phyloP scores from a whole-genome alignment of 176 grass and related monocot genomes.

The Oryza meridionalis region DNA sequence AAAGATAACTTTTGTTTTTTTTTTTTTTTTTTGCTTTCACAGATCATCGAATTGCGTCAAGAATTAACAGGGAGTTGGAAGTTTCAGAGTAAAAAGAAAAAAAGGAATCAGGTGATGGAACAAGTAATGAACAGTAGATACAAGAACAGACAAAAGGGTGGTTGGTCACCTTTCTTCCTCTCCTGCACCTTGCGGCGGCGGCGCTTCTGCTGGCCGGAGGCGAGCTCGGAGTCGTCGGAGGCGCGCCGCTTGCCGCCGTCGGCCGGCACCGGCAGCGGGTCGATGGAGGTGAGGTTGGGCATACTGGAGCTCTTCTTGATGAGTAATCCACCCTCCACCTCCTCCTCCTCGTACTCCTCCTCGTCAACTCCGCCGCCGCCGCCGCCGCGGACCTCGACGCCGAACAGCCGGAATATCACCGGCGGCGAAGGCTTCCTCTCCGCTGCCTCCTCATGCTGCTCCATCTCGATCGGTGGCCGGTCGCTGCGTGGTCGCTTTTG shows the following conservation, averaged over 20 bases:
- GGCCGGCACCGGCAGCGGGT: neutral
- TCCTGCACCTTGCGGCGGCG: conserved; percentile 57
- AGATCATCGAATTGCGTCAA: conserved; percentile 3
- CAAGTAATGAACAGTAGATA: conserved; percentile 1
- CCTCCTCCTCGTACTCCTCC: conserved; percentile 29
- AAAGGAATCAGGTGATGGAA: neutral
- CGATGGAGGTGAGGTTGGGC: conserved; percentile 43
- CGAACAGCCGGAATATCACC: conserved; percentile 59
- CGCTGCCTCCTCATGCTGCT: neutral
- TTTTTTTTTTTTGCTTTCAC: neutral
- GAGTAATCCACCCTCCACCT: conserved; percentile 41
- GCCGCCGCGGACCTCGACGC: conserved; percentile 40
- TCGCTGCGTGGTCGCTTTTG: neutral
- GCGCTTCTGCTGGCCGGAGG: conserved; percentile 52
- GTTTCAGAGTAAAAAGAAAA: neutral
- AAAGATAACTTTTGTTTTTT: neutral
- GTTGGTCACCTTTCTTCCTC: conserved; percentile 79
- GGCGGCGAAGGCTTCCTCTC: neutral
- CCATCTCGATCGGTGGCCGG: neutral
- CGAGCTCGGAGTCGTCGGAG: conserved; percentile 60
- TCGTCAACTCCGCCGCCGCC: neutral
- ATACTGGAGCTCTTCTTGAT: conserved; percentile 40
- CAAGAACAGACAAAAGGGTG: neutral
- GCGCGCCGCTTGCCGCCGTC: conserved; percentile 38
- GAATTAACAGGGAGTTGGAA: neutral